These are phyloP conservation scores for Datura wrightii DNA, from an alignment of 257 asterid genomes.

Conservation along the genomic window DNA sequence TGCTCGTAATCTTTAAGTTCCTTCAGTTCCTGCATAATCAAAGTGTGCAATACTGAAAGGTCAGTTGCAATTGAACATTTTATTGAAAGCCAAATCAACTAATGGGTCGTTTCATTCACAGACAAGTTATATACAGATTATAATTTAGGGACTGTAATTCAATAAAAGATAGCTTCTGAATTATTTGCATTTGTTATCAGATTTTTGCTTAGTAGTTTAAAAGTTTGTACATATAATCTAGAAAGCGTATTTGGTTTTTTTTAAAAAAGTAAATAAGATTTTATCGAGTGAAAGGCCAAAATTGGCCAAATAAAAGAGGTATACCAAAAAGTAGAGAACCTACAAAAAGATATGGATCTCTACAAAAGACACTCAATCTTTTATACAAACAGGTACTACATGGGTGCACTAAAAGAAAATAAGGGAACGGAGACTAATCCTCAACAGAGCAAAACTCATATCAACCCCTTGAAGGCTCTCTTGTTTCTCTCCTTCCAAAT, in stretches of 20 bases:
- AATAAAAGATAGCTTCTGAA: not conserved
- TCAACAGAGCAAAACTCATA: not conserved
- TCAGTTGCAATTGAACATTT: slow-evolving; percentile 4
- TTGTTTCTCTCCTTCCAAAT: not conserved
- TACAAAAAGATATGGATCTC: not conserved
- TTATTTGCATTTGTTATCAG: slow-evolving; percentile 8
- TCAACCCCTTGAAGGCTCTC: not conserved
- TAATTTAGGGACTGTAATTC: not conserved
- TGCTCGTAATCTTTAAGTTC: slow-evolving; percentile 80
- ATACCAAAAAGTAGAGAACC: slow-evolving; percentile 1
- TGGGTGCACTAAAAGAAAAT: not conserved
- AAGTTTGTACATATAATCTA: slow-evolving; percentile 5
- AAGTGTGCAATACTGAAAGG: slow-evolving; percentile 14
- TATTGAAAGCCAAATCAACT: not conserved
- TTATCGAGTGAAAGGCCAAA: not conserved
- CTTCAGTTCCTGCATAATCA: slow-evolving; percentile 77
- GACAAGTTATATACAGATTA: slow-evolving; percentile 18
- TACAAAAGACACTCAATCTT: not conserved
- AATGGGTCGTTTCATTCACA: not conserved
- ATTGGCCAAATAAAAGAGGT: not conserved
- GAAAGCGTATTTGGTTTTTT: not conserved
- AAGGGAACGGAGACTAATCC: not conserved
- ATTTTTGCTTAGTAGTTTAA: not conserved
- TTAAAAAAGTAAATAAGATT: not conserved
- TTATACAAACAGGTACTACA: not conserved